These are phyloP conservation scores for Silene noctiflora DNA, from an alignment of 179 eudicot genomes.

Conservation along the genomic window DNA sequence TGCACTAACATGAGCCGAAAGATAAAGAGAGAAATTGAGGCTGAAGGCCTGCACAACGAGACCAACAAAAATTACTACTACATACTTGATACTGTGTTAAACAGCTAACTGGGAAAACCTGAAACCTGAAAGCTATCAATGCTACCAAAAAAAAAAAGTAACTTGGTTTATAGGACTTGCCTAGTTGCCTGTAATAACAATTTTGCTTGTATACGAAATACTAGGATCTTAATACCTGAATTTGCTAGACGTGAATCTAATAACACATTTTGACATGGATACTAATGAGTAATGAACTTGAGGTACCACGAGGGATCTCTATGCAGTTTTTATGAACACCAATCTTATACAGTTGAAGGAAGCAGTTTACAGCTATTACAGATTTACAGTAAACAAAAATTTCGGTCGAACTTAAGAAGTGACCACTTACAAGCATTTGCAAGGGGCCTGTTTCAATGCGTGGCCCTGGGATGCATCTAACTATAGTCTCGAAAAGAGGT, in stretches of 20 bases:
- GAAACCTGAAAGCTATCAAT: not conserved
- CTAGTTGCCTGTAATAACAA: not conserved
- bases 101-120: not conserved
- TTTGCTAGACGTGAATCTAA: not conserved
- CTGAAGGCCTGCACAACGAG: not conserved
- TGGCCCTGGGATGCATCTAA: conserved; percentile 97
- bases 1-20: conserved; percentile 11
- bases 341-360: not conserved
- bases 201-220: not conserved
- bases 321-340: not conserved
- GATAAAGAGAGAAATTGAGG: not conserved
- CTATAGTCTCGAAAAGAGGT: conserved; percentile 80
- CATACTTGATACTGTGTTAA: not conserved
- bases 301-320: not conserved
- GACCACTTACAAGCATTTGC: conserved; percentile 94
- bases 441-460: conserved; percentile 84
- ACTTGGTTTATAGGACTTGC: not conserved
- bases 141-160: not conserved
- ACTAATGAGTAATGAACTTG: not conserved
- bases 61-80: not conserved
- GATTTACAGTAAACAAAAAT: conserved; percentile 3
- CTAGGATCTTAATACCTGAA: not conserved
- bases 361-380: not conserved
- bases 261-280: not conserved
- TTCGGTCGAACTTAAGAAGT: conserved; percentile 18